Evolutionary conservation across 345 rosid species (phyloP).

Genomic region (Salix brachista): DNA sequence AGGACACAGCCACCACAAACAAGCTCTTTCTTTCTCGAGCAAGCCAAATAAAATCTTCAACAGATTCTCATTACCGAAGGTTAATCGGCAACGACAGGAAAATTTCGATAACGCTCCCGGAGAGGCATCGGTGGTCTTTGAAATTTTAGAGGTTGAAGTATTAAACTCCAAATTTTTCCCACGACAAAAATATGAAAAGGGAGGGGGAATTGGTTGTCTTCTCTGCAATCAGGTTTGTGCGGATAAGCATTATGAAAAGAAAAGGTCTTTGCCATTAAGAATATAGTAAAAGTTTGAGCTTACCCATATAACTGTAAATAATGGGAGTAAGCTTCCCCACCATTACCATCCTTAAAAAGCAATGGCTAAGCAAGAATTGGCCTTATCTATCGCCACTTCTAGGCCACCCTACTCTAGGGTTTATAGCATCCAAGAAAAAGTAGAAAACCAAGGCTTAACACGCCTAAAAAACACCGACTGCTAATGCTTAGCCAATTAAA

Average conservation of each 20-base stretch:
- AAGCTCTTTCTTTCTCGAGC: no score
- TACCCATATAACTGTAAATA: conserved; percentile 5
- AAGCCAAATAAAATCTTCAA: no score
- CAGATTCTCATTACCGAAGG: no score
- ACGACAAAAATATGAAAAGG: no score
- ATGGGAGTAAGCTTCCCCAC: conserved; percentile 29
- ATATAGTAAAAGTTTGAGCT: background rate
- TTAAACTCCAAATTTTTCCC: no score
- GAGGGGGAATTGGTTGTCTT: background rate
- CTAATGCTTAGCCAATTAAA: background rate
- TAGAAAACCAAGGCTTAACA: background rate
- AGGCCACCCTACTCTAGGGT: background rate
- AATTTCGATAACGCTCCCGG: no score
- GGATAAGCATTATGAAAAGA: no score
- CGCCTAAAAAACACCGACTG: conserved; percentile 3
- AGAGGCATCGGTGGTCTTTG: no score
- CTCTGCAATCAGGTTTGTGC: background rate
- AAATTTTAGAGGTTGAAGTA: no score
- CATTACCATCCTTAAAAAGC: conserved; percentile 23
- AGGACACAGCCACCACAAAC: no score
- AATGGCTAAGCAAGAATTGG: conserved; percentile 22
- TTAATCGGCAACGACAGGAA: no score
- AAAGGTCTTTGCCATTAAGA: background rate
- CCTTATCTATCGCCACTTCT: conserved; percentile 10
- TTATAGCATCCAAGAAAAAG: conserved; percentile 41